Conservation (phyloP, 1,284 basidiomycete genomes). For the Moesziomyces sp. region DNA sequence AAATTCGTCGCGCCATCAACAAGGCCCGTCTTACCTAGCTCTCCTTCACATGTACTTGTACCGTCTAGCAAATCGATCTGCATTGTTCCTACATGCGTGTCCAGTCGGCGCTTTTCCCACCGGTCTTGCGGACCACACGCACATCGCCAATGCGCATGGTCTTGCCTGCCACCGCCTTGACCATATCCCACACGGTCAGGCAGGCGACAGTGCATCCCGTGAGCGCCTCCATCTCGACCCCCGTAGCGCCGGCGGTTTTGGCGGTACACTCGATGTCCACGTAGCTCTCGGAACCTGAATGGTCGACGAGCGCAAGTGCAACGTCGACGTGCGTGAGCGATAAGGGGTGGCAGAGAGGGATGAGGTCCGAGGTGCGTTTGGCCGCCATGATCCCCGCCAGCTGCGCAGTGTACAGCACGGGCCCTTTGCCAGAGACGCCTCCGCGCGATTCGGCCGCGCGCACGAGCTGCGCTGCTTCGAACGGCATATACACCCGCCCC, state of each 20-base stretch:
- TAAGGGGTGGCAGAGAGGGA: slow-evolving; percentile 86
- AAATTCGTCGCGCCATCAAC: slow-evolving; percentile 72
- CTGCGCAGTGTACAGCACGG: slow-evolving; percentile 75
- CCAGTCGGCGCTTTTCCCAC: slow-evolving; percentile 77
- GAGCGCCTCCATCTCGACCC: slow-evolving; percentile 94
- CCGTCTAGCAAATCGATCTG: not conserved
- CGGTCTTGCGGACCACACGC: slow-evolving; percentile 76
- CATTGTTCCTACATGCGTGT: not conserved
- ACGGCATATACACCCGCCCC: slow-evolving; percentile 79
- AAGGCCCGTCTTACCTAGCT: slow-evolving; percentile 51
- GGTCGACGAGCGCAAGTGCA: slow-evolving; percentile 69
- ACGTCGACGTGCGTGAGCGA: slow-evolving; percentile 78
- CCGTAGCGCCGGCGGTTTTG: slow-evolving; percentile 68
- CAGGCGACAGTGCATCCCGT: slow-evolving; percentile 82
- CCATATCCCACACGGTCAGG: slow-evolving; percentile 90
- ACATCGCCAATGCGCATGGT: slow-evolving; percentile 78
- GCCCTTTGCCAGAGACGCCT: slow-evolving; percentile 63
- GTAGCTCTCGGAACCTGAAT: slow-evolving; percentile 18
- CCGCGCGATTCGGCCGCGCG: slow-evolving; percentile 68
- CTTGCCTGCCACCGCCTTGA: slow-evolving; percentile 84
- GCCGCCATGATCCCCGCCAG: slow-evolving; percentile 87
- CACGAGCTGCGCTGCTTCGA: slow-evolving; percentile 74
- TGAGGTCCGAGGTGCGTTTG: slow-evolving; percentile 76
- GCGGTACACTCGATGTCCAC: slow-evolving; percentile 52
- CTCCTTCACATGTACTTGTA: slow-evolving; percentile 4